Evolutionary conservation across 768 basidiomycete species (phyloP).

Genomic region (Gymnopilus junonius): DNA sequence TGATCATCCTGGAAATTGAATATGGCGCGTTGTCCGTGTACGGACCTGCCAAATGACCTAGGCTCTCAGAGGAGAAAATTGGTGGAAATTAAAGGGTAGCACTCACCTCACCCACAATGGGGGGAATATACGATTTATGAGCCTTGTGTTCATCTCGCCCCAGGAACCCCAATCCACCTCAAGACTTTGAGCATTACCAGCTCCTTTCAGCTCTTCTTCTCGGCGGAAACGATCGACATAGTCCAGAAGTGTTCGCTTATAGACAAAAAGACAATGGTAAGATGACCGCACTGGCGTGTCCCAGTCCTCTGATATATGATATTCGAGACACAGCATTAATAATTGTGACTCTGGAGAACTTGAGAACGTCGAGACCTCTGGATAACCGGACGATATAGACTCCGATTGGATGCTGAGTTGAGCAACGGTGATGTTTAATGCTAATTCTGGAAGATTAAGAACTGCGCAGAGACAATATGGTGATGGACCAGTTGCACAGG

Average conservation of each 20-base stretch:
- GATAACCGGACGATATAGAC: not conserved
- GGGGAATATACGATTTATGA: too few relatives aligned
- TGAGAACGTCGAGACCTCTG: not conserved
- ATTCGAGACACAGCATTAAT: slow-evolving; percentile 2
- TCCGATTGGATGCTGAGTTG: slow-evolving; percentile 2
- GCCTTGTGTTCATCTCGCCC: slow-evolving; percentile 18
- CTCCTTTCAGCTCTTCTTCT: not conserved
- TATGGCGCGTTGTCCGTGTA: slow-evolving; percentile 23
- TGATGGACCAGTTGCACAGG: not conserved
- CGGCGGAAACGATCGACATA: not conserved
- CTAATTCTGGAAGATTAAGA: slow-evolving; percentile 3
- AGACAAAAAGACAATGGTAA: slow-evolving; percentile 15
- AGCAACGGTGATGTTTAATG: not conserved
- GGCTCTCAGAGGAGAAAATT: too few relatives aligned
- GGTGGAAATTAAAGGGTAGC: too few relatives aligned
- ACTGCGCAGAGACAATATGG: not conserved
- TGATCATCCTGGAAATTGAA: slow-evolving; percentile 1
- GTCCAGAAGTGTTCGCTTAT: slow-evolving; percentile 9
- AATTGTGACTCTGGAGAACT: not conserved
- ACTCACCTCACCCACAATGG: too few relatives aligned
- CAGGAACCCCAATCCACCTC: slow-evolving; percentile 16
- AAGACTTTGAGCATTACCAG: too few relatives aligned
- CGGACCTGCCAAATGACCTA: too few relatives aligned
- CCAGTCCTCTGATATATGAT: too few relatives aligned
- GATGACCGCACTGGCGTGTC: too few relatives aligned